These are phyloP conservation scores for Verticillium nonalfalfae DNA, from an alignment of 2,329 filamentous ascomycete species.

Conservation along the genomic window DNA sequence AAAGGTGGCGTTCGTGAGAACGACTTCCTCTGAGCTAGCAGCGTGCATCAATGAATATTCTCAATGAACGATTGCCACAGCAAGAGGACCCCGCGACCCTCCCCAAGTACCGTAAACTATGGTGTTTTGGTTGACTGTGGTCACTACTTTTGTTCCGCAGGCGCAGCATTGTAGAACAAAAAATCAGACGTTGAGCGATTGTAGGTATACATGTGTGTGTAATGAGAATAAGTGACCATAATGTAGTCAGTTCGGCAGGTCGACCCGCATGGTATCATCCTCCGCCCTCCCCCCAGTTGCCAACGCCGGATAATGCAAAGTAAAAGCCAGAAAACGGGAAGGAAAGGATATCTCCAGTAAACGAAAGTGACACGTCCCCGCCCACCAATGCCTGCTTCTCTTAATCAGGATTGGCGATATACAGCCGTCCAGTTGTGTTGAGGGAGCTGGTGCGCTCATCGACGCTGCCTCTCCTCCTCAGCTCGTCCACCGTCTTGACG, in stretches of 20 bases:
- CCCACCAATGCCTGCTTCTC: neutral
- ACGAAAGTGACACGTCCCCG: neutral
- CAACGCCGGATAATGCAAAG: conserved; percentile 10
- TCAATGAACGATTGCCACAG: neutral
- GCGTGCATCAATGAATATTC: neutral
- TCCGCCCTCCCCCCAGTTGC: neutral
- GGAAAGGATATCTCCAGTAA: neutral
- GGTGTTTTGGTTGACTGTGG: too few species aligned
- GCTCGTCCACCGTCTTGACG: conserved; percentile 62
- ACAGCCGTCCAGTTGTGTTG: conserved; percentile 59
- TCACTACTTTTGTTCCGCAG: neutral
- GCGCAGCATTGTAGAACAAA: neutral
- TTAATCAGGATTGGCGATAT: conserved; percentile 80
- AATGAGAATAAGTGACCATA: neutral
- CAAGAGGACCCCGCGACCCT: too few species aligned
- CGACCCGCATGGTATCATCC: neutral
- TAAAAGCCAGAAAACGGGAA: conserved; percentile 1
- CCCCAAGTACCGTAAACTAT: too few species aligned
- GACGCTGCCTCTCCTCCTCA: conserved; percentile 72
- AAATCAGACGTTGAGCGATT: conserved; percentile 2
- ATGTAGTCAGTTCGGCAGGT: neutral
- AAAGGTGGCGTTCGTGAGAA: neutral
- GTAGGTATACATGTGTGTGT: conserved; percentile 1
- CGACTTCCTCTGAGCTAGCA: neutral
- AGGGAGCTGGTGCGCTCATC: conserved; percentile 78